These are phyloP conservation scores for Butyriboletus appendiculatus DNA, from an alignment of 1,284 basidiomycete species.

Conservation along the genomic window DNA sequence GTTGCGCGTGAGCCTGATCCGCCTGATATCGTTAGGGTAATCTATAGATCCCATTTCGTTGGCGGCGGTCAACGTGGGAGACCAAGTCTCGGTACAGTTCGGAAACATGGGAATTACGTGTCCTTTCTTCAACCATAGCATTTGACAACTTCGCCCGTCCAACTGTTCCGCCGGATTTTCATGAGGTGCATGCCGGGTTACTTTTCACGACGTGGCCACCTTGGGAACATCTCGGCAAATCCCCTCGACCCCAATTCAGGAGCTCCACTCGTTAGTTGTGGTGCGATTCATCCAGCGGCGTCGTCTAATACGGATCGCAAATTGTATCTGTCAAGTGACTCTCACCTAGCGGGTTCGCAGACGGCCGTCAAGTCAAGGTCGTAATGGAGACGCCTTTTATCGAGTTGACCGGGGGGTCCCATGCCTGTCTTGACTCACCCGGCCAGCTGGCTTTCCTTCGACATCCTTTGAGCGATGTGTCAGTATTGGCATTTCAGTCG, in stretches of 20 bases:
- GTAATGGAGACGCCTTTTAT: conserved; percentile 18
- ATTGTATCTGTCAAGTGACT: conserved; percentile 7
- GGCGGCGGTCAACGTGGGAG: conserved; percentile 17
- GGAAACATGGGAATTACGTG: conserved; percentile 15
- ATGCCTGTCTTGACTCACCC: background rate
- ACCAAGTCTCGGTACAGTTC: background rate
- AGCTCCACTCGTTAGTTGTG: conserved; percentile 3
- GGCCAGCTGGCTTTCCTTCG: no score
- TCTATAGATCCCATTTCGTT: conserved; percentile 1
- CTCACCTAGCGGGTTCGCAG: conserved; percentile 16
- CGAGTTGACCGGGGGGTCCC: background rate
- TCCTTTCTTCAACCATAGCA: background rate
- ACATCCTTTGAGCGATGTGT: conserved; percentile 7
- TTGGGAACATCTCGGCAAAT: conserved; percentile 32
- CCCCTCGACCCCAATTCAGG: conserved; percentile 6
- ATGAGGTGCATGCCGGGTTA: conserved; percentile 7
- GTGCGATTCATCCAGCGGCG: background rate
- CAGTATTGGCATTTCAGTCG: background rate
- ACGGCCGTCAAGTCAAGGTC: conserved; percentile 1
- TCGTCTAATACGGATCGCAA: conserved; percentile 3
- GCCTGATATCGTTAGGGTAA: conserved; percentile 12
- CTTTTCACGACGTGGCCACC: conserved; percentile 15
- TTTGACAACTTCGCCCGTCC: conserved; percentile 7
- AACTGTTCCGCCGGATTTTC: conserved; percentile 32
- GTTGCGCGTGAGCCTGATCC: conserved; percentile 10